Evolutionary conservation across 257 asterid genomes (phyloP).

Genomic region (Eucommia ulmoides): DNA sequence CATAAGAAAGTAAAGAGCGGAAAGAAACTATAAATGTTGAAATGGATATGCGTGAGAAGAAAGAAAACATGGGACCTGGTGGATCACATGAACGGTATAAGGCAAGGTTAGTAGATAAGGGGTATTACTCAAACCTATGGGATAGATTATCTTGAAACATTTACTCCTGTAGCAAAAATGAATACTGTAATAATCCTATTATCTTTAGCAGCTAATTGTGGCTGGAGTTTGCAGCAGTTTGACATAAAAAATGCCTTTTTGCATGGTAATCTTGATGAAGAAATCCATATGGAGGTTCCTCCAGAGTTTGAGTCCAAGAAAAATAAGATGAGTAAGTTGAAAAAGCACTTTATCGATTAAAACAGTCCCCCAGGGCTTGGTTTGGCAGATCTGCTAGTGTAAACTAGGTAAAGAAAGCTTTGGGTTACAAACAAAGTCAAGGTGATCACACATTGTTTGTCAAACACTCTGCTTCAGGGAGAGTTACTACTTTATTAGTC

Average conservation of each 20-base stretch:
- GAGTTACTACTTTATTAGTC: background rate
- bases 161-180: background rate
- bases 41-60: background rate
- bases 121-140: background rate
- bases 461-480: background rate
- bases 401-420: background rate
- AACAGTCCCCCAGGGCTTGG: background rate
- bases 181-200: background rate
- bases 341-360: background rate
- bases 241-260: background rate
- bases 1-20: background rate
- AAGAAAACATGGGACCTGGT: background rate
- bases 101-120: background rate
- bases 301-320: background rate
- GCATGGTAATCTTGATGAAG: background rate
- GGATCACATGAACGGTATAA: background rate
- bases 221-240: background rate
- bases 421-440: background rate
- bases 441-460: background rate
- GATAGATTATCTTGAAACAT: background rate
- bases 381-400: background rate
- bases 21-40: background rate
- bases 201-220: background rate
- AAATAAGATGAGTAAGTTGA: background rate
- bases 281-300: background rate